Evolutionary conservation across 495 filamentous ascomycete genomes (phyloP), one percentile per base, ranked within the genome.

Genomic region (Tuber borchii): DNA sequence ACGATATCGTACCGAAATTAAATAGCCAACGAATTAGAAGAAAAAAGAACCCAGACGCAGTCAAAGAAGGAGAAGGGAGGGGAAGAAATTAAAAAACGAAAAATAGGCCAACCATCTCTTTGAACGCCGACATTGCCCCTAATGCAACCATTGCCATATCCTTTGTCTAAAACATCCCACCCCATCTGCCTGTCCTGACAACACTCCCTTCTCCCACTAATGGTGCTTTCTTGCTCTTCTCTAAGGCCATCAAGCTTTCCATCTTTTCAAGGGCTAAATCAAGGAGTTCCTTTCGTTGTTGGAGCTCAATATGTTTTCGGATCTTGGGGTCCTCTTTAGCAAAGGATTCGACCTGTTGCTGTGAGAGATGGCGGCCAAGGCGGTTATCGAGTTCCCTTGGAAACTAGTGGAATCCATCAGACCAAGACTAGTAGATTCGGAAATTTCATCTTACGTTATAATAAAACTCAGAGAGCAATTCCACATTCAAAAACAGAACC

Each of bases 401-500:
- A 86, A 99, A 99, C 81, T 83, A 40, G 20, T 34, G n/a, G 14
- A 42, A 68, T 17, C 22, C 22, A n/a, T 44, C 40, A 39, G 71
- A 76, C 20, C 31, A 71, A 31, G 22, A n/a, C 39, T 19, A 71
- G 34, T n/a, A n/a, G 20, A 71, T 20, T 46, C 34, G 56, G 45
- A 46, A 26, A 70, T 70, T 65, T 65, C 56, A 65, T 65, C 46
- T 56, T 83, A 81, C 81, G 82, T 95, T 91, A 83, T 96, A 94
- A 86, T 97, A 97, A 81, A 98, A 99, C 82, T 98, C 97, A 7
- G 92, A 93, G 61, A 99, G 88, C 40, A 99, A 88, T 85, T 99
- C 95, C 48, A 97, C 96, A 79, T 99, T 97, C 16, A 99, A 89
- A 87, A 99, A 99, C 0, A 99, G 89, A 16, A 98, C 96, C 17